Percentiles rank a stretch among this genome's conserved stretches.
These are phyloP conservation scores for Podospora fimiseda DNA, from an alignment of 495 filamentous ascomycete genomes.

Conservation along the genomic window DNA sequence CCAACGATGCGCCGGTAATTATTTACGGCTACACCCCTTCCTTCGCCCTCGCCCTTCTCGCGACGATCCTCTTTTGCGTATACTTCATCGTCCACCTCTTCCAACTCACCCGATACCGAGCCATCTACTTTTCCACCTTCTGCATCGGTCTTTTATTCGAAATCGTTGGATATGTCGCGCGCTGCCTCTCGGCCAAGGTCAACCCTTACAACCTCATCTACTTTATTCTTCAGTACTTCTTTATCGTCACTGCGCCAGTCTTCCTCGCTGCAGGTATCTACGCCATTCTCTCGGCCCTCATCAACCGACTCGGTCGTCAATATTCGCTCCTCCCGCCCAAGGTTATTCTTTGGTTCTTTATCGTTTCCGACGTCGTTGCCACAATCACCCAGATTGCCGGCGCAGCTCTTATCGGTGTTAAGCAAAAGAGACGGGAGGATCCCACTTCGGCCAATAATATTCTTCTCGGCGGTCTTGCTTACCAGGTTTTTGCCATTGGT, in stretches of 20 bases:
- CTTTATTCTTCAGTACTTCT: conserved; percentile 54
- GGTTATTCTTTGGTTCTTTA: conserved; percentile 42
- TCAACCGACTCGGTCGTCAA: conserved; percentile 28
- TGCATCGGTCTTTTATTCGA: conserved; percentile 34
- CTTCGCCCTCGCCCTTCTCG: conserved; percentile 25
- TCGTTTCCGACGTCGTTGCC: conserved; percentile 42
- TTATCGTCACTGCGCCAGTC: conserved; percentile 52
- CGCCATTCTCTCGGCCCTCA: conserved; percentile 41
- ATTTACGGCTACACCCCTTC: conserved; percentile 32
- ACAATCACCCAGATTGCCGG: conserved; percentile 48
- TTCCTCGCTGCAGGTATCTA: conserved; percentile 51
- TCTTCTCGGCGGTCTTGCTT: conserved; percentile 43
- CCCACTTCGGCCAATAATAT: conserved; percentile 44
- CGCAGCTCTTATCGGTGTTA: conserved; percentile 42
- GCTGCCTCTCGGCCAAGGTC: conserved; percentile 32
- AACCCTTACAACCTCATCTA: conserved; percentile 46
- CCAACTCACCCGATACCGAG: conserved; percentile 21
- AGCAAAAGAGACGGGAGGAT: conserved; percentile 33
- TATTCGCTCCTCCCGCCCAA: conserved; percentile 33
- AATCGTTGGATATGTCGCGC: conserved; percentile 39
- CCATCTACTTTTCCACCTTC: conserved; percentile 28
- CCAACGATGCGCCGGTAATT: conserved; percentile 21
- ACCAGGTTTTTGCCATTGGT: conserved; percentile 45
- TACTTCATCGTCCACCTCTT: conserved; percentile 24
- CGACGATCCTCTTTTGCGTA: conserved; percentile 24